Evolutionary conservation across 2,329 filamentous ascomycete genomes (phyloP), one percentile per base, ranked within the genome.

Genomic region (Cordyceps sp.): DNA sequence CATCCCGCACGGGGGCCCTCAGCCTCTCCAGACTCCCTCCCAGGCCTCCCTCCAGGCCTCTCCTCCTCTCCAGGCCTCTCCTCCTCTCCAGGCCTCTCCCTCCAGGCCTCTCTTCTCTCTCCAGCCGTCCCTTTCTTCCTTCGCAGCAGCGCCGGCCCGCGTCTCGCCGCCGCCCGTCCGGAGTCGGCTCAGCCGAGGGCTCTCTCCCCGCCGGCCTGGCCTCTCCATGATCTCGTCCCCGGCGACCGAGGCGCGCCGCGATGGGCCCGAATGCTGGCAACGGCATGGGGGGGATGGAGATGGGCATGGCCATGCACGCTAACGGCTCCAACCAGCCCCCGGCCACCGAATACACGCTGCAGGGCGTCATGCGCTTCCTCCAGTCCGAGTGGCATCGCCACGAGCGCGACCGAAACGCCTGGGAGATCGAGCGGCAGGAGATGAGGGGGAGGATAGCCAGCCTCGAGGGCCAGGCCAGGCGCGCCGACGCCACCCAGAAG

Each of bases 311-410:
- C 49, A 61, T 59, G 58, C 58, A 59, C 48, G 49, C 54, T 42
- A 57, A 59, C 45, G 53, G 55, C 44, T 45, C 54, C 37, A 64
- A 62, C 48, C 60, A 69, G 42, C 69, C 67, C 26, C 64, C 65
- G 44, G 66, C 67, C 39, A 74, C 69, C 38, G 69, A 73, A 43
- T 74, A 74, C 44, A 74, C 69, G 6, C 53, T 74, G 24, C 69
- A 74, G 55, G 69, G 90, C 50, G 90, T 98, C 24, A 98, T 98
- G 90, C 86, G 90, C 57, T 98, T 98, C 55, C 73, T 98, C 25
- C 90, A 98, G 61, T 90, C 90, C 30, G 88, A 98, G 70, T 98
- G 90, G 90, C 90, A 98, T 58, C 79, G 84, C 44, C 88, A 98
- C 56, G 90, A 98, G 59, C 81, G 90, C 58, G 90, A 94, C 52